phyloP scores from a whole-genome alignment of 495 filamentous ascomycete genomes.

The Coniosporium apollinis region DNA sequence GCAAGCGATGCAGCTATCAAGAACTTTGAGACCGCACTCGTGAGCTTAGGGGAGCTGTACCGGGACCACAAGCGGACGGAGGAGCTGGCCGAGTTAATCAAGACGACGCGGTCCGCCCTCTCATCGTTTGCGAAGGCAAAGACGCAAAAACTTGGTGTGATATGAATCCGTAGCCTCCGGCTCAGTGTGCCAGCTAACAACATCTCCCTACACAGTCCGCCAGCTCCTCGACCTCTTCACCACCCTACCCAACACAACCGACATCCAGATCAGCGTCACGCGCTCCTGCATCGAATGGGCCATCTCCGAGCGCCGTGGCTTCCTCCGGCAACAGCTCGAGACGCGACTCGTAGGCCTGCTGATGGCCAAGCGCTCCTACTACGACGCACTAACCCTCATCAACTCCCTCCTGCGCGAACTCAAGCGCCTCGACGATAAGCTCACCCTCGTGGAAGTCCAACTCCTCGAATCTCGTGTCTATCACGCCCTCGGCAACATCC shows the following conservation, averaged over 20 bases:
- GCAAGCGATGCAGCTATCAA: conserved; percentile 67
- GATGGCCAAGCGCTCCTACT: conserved; percentile 92
- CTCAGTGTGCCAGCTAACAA: conserved; percentile 5
- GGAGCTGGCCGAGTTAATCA: conserved; percentile 83
- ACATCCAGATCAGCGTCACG: conserved; percentile 83
- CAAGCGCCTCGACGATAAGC: conserved; percentile 95
- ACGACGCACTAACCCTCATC: conserved; percentile 91
- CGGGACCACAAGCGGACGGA: conserved; percentile 64
- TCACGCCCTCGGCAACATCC: conserved; percentile 89
- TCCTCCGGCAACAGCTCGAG: conserved; percentile 95
- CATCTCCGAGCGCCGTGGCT: conserved; percentile 74
- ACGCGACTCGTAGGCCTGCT: conserved; percentile 84
- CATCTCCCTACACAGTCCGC: conserved; percentile 46
- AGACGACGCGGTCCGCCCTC: conserved; percentile 72
- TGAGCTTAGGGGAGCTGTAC: conserved; percentile 81
- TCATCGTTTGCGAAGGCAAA: conserved; percentile 97
- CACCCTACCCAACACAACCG: conserved; percentile 78
- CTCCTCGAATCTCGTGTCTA: conserved; percentile 93
- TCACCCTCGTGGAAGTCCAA: conserved; percentile 96
- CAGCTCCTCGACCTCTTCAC: conserved; percentile 93
- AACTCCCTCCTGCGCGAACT: conserved; percentile 88
- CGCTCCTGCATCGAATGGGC: conserved; percentile 99
- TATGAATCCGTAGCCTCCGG: too few relatives aligned
- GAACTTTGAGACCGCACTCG: conserved; percentile 71
- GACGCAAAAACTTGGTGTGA: conserved; percentile 92